These are phyloP conservation scores for Triticum dicoccoides DNA, from an alignment of 176 grass and related monocot genomes.

Conservation along the genomic window DNA sequence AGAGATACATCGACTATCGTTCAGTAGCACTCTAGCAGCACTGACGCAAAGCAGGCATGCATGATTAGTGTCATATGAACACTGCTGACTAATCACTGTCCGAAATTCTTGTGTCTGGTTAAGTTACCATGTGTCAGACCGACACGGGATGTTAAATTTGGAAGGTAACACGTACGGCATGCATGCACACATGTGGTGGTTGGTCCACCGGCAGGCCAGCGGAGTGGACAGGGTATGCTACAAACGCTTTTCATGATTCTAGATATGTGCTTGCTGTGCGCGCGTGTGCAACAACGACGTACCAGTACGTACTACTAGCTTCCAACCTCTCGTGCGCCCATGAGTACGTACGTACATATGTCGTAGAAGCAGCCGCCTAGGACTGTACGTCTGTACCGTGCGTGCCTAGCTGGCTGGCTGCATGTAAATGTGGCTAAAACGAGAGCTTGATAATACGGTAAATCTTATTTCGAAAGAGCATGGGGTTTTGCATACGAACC, in stretches of 20 bases:
- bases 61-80: no score
- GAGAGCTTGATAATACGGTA: no score
- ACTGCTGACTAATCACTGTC: neutral
- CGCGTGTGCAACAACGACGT: neutral
- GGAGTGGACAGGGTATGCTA: neutral
- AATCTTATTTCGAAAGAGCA: no score
- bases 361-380: neutral
- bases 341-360: neutral
- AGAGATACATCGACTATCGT: neutral
- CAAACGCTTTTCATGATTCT: neutral
- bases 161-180: neutral
- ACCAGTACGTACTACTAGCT: neutral
- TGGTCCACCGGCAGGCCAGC: neutral
- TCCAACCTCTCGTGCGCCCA: neutral
- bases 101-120: neutral
- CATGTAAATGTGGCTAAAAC: no score
- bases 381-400: no score
- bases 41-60: no score
- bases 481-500: no score
- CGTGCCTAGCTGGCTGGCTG: no score
- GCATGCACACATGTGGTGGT: neutral
- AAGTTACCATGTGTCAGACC: neutral
- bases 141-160: neutral
- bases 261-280: neutral
- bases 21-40: no score